These are phyloP conservation scores for Geotrichum reessii DNA, from an alignment of 1,139 yeast species.

Conservation along the genomic window DNA sequence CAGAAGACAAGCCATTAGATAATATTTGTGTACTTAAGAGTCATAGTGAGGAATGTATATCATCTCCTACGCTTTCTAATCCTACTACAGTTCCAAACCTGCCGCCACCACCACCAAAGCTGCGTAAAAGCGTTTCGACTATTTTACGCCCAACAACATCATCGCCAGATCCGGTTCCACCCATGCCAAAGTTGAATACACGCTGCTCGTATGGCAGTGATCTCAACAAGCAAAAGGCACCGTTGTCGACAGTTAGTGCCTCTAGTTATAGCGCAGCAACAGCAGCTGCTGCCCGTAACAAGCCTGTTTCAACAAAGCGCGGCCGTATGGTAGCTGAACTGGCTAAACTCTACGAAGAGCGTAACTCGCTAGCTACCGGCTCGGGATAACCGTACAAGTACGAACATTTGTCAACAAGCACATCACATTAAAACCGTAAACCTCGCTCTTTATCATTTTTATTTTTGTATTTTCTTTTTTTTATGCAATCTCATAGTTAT, in stretches of 20 bases:
- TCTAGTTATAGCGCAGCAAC: not conserved
- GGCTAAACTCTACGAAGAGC: constrained; percentile 31
- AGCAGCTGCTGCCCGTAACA: not conserved
- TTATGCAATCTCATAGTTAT: not conserved
- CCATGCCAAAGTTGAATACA: constrained; percentile 9
- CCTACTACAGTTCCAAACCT: not conserved
- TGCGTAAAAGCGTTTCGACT: constrained; percentile 17
- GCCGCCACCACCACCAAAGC: constrained; percentile 12
- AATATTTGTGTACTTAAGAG: not conserved
- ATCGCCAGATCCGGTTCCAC: constrained; percentile 2
- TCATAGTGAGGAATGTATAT: constrained; percentile 10
- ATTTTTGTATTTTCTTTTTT: not conserved
- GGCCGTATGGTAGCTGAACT: constrained; percentile 34
- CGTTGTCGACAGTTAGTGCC: not conserved
- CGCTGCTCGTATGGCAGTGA: constrained; percentile 3
- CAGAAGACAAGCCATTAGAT: constrained; percentile 2
- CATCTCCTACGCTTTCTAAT: not conserved
- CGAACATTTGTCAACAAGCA: too few relatives aligned
- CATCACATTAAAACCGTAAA: not conserved
- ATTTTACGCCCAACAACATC: constrained; percentile 7
- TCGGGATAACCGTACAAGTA: not conserved
- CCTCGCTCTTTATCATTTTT: not conserved
- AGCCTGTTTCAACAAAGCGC: constrained; percentile 24
- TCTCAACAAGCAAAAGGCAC: not conserved
- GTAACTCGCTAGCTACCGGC: not conserved